Conservation (phyloP, 768 basidiomycete genomes). For the Russula sp. region DNA sequence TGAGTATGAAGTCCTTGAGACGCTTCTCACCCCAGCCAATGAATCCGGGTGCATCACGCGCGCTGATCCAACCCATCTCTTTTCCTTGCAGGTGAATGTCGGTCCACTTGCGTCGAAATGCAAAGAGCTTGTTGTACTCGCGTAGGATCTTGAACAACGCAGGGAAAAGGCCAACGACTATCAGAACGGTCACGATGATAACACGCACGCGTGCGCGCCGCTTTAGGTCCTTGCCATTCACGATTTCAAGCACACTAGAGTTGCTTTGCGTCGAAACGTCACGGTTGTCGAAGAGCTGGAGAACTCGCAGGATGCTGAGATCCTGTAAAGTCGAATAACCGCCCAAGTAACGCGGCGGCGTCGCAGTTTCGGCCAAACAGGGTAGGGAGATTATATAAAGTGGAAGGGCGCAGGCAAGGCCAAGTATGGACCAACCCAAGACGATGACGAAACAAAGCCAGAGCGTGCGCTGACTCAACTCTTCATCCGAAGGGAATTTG, state of each 20-base stretch:
- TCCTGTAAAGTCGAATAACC: constrained; percentile 68
- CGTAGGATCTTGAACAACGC: constrained; percentile 60
- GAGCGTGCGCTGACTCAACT: constrained; percentile 66
- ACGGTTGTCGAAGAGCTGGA: constrained; percentile 54
- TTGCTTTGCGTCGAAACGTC: constrained; percentile 37
- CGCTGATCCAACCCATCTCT: constrained; percentile 76
- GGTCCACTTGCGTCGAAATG: constrained; percentile 58
- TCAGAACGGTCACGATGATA: constrained; percentile 63
- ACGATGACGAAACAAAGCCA: constrained; percentile 64
- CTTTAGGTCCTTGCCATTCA: constrained; percentile 40
- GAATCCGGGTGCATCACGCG: constrained; percentile 60
- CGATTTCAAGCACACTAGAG: constrained; percentile 40
- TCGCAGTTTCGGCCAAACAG: constrained; percentile 57
- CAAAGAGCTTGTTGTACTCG: constrained; percentile 58
- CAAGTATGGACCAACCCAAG: constrained; percentile 64
- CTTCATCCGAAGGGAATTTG: constrained; percentile 71
- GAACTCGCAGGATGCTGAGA: constrained; percentile 70
- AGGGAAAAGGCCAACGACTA: constrained; percentile 60
- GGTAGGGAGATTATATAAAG: constrained; percentile 67
- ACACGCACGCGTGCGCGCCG: constrained; percentile 56
- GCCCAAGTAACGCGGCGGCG: constrained; percentile 49
- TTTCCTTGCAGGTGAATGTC: constrained; percentile 60
- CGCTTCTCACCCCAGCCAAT: constrained; percentile 70
- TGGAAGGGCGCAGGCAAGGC: constrained; percentile 68
- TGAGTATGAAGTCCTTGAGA: constrained; percentile 65